Conservation (phyloP, 805 yeast species). For the Hanseniaspora lindneri region DNA sequence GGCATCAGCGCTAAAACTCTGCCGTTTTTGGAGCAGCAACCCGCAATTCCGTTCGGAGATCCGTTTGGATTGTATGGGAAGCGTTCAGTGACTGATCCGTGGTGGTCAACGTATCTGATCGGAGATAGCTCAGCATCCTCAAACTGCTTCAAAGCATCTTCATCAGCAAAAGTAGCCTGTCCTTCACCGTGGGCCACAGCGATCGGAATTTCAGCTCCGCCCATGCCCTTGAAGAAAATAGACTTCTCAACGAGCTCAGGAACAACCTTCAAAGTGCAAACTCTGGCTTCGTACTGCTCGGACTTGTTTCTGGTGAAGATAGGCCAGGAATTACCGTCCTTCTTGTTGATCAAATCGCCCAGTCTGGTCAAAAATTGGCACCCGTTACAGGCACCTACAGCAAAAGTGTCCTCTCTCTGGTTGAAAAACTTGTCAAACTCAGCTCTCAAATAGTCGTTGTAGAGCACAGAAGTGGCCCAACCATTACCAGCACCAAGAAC, state of each 20-base stretch:
- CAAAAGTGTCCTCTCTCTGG: conserved; percentile 81
- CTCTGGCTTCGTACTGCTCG: conserved; percentile 95
- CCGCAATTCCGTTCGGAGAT: conserved; percentile 84
- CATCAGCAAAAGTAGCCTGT: conserved; percentile 56
- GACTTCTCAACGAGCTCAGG: conserved; percentile 56
- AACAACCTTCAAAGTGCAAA: conserved; percentile 30
- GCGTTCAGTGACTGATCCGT: conserved; percentile 67
- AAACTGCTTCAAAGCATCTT: conserved; percentile 38
- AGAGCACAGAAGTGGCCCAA: conserved; percentile 94
- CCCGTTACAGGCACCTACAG: conserved; percentile 97
- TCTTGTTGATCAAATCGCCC: conserved; percentile 70
- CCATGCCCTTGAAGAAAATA: conserved; percentile 79
- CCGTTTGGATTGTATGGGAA: conserved; percentile 97
- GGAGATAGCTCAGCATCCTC: conserved; percentile 44
- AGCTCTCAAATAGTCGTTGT: conserved; percentile 60
- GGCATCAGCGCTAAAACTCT: conserved; percentile 98
- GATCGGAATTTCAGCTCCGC: conserved; percentile 86
- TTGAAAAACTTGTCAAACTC: conserved; percentile 76
- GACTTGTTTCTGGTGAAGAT: conserved; percentile 78
- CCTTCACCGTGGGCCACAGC: conserved; percentile 99
- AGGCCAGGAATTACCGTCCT: conserved; percentile 85
- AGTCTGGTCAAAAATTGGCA: conserved; percentile 90
- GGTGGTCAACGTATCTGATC: conserved; percentile 79
- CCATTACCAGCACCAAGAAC: conserved; percentile 98
- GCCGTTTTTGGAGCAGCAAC: conserved; percentile 80